Evolutionary conservation across 1,139 yeast species (phyloP).

Genomic region (Pichia sp.): DNA sequence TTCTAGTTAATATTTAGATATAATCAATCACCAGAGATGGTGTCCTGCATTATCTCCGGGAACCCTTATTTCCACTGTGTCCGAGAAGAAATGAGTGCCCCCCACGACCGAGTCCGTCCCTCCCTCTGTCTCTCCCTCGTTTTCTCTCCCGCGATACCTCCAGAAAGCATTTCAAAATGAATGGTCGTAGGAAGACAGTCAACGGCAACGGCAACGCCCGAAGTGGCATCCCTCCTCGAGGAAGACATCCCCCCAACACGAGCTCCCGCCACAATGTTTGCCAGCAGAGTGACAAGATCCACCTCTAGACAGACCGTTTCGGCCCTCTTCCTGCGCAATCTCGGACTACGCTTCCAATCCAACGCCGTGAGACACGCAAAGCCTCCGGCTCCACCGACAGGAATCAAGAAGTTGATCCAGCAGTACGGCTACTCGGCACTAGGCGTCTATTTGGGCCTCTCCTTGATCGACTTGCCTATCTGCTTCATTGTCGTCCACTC

Average conservation of each 20-base stretch:
- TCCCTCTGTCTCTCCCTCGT: neutral
- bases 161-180: neutral
- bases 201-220: no score
- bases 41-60: neutral
- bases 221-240: no score
- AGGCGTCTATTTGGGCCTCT: constrained; percentile 72
- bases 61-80: neutral
- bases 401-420: constrained; percentile 67
- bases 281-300: neutral
- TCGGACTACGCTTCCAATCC: constrained; percentile 9
- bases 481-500: constrained; percentile 82
- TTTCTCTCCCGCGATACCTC: neutral
- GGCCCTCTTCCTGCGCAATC: constrained; percentile 5
- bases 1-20: neutral
- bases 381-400: constrained; percentile 37
- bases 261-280: neutral
- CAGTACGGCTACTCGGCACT: constrained; percentile 91
- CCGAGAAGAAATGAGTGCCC: no score
- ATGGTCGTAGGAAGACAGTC: no score
- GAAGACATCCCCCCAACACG: neutral
- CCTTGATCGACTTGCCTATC: constrained; percentile 73
- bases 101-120: neutral
- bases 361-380: constrained; percentile 12
- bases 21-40: neutral
- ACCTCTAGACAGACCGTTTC: constrained; percentile 16